phyloP scores from a whole-genome alignment of 331 rosid species.

The Malus hybrid region DNA sequence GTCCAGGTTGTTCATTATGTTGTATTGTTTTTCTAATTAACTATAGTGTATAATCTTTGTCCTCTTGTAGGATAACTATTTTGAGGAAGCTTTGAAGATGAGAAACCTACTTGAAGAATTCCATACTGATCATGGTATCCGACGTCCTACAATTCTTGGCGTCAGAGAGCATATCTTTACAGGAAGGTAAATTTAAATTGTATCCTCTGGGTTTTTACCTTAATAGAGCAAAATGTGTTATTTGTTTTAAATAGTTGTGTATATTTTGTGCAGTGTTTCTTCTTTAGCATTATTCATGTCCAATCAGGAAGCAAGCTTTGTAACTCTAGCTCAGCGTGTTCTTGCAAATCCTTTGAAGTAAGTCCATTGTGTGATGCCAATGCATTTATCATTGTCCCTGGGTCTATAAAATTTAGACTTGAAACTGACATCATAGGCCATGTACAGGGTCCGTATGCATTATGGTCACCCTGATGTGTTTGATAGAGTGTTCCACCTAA shows the following conservation, averaged over 20 bases:
- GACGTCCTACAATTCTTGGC: conserved; percentile 84
- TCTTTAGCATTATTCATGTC: conserved; percentile 92
- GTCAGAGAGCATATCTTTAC: conserved; percentile 93
- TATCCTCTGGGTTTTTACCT: neutral
- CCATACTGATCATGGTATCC: conserved; percentile 69
- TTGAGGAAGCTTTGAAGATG: conserved; percentile 82
- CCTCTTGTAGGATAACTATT: conserved; percentile 39
- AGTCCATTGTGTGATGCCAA: conserved; percentile 13
- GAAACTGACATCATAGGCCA: conserved; percentile 7
- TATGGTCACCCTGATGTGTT: conserved; percentile 98
- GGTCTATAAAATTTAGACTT: neutral
- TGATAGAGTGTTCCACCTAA: conserved; percentile 85
- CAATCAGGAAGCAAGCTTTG: conserved; percentile 85
- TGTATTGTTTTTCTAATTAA: no score
- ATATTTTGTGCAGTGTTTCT: conserved; percentile 62
- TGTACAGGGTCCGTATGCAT: conserved; percentile 91
- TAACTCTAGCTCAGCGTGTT: conserved; percentile 89
- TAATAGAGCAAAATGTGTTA: neutral
- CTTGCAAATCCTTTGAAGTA: conserved; percentile 93
- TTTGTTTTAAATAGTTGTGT: neutral
- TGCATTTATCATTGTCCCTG: conserved; percentile 6
- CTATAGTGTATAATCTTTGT: neutral
- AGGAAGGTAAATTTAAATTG: conserved; percentile 50
- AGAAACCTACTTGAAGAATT: conserved; percentile 96
- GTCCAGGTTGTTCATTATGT: no score